Evolutionary conservation across 2,329 filamentous ascomycete genomes (phyloP).

Genomic region (Fonsecaea multimorphosa): DNA sequence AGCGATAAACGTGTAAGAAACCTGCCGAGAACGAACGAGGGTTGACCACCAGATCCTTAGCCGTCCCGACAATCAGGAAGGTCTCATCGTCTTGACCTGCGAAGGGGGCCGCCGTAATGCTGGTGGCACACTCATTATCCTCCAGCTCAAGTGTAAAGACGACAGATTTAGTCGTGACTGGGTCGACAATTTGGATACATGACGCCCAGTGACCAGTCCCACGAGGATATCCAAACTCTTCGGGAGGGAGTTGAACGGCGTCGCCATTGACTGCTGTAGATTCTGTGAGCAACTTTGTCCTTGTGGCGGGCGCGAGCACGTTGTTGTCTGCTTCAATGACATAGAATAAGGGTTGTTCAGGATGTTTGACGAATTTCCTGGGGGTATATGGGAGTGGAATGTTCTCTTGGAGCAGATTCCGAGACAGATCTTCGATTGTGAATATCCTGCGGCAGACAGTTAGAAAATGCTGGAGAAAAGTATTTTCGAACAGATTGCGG

Average conservation of each 20-base stretch:
- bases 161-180: constrained; percentile 73
- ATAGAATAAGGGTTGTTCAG: constrained; percentile 87
- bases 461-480: constrained; percentile 7
- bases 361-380: constrained; percentile 83
- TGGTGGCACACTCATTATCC: constrained; percentile 90
- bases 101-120: constrained; percentile 82
- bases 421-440: constrained; percentile 82
- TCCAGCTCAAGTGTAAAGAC: constrained; percentile 80
- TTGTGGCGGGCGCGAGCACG: constrained; percentile 79
- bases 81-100: constrained; percentile 85
- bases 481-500: not conserved
- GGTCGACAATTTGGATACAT: constrained; percentile 91
- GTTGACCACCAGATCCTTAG: constrained; percentile 82
- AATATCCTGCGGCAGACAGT: constrained; percentile 70
- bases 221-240: constrained; percentile 87
- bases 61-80: constrained; percentile 93
- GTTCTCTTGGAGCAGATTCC: constrained; percentile 84
- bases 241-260: constrained; percentile 70
- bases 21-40: constrained; percentile 78
- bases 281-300: constrained; percentile 75
- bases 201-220: constrained; percentile 91
- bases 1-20: constrained; percentile 90
- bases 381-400: constrained; percentile 90
- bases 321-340: constrained; percentile 94
- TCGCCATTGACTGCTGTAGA: constrained; percentile 74